These are phyloP conservation scores for Aeminium ludgeri DNA, from an alignment of 495 filamentous ascomycete species.

Conservation along the genomic window DNA sequence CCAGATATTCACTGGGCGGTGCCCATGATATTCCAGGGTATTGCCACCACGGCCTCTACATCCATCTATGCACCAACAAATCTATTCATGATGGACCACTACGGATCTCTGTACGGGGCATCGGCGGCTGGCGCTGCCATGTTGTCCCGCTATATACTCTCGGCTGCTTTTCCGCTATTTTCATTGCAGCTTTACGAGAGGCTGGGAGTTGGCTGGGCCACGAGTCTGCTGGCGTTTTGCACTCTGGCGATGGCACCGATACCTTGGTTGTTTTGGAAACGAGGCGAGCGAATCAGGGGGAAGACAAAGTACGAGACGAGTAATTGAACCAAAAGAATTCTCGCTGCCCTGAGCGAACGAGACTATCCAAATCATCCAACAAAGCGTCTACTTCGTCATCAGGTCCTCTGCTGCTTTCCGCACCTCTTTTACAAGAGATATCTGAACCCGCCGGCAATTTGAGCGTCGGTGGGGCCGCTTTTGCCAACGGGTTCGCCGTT, in stretches of 20 bases:
- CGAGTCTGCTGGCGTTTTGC: conserved; percentile 29
- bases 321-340: background rate
- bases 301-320: conserved; percentile 20
- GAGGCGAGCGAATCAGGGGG: conserved; percentile 18
- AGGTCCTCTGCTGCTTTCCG: background rate
- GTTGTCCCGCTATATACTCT: conserved; percentile 45
- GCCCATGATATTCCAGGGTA: conserved; percentile 33
- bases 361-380: no score
- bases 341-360: no score
- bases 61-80: conserved; percentile 12
- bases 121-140: conserved; percentile 47
- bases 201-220: conserved; percentile 27
- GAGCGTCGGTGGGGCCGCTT: conserved; percentile 1
- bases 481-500: conserved; percentile 1
- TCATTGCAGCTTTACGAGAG: conserved; percentile 27
- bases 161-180: conserved; percentile 47
- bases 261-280: conserved; percentile 28
- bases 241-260: conserved; percentile 28
- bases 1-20: conserved; percentile 33
- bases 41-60: conserved; percentile 11
- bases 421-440: conserved; percentile 4
- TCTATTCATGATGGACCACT: conserved; percentile 42
- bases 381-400: no score
- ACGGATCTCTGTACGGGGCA: conserved; percentile 39
- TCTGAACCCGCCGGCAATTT: conserved; percentile 3